Evolutionary conservation across 1,139 yeast genomes (phyloP).

Genomic region (Pichia sp.): DNA sequence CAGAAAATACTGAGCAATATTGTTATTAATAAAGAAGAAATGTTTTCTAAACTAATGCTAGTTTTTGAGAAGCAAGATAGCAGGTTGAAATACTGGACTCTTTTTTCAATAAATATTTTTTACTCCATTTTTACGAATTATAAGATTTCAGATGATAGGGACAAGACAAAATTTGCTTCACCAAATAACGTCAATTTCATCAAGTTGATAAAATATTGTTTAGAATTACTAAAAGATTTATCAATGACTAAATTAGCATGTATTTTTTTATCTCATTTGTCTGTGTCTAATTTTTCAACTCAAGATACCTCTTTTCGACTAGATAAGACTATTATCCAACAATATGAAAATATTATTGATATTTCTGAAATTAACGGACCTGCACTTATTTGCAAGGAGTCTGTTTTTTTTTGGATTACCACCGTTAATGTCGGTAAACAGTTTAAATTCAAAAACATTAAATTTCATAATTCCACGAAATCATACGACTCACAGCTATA

Average conservation of each 20-base stretch:
- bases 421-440: conserved; percentile 35
- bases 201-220: conserved; percentile 36
- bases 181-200: conserved; percentile 12
- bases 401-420: conserved; percentile 50
- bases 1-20: background rate
- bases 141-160: background rate
- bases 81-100: conserved; percentile 17
- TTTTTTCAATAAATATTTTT: conserved; percentile 12
- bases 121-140: conserved; percentile 5
- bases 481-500: conserved; percentile 14
- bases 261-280: conserved; percentile 17
- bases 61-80: conserved; percentile 20
- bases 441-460: conserved; percentile 28
- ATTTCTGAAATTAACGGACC: conserved; percentile 60
- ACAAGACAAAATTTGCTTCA: background rate
- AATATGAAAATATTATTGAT: conserved; percentile 45
- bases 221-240: conserved; percentile 41
- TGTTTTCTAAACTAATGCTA: conserved; percentile 13
- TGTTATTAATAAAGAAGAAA: conserved; percentile 2
- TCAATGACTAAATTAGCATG: conserved; percentile 31
- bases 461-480: conserved; percentile 14
- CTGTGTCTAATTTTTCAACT: conserved; percentile 15
- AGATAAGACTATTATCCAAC: conserved; percentile 39
- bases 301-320: conserved; percentile 1
- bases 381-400: conserved; percentile 36